Evolutionary conservation across 495 filamentous ascomycete species (phyloP), one percentile per base, ranked within the genome.

Genomic region (Pseudomonodictys pantanalensis): DNA sequence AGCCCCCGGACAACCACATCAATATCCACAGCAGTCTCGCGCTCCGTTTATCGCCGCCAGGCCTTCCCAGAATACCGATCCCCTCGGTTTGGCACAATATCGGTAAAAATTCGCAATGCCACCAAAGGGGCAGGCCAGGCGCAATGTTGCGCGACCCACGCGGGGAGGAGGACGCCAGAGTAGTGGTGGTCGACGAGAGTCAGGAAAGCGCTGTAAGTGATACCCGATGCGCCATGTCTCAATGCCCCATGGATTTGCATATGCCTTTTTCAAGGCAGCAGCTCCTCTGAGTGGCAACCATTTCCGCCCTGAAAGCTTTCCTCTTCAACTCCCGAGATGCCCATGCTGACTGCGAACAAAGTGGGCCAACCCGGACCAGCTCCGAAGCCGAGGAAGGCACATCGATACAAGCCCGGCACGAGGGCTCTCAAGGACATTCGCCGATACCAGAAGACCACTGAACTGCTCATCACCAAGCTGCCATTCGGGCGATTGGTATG

Each of bases 341-440:
- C n/a, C n/a, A 12, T 47, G 43, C 52, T 55, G 50, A 65, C 51
- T 2, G 25, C 12, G 18, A 52, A 64, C 29, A 48, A 64, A 91
- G 88, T 87, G 59, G 88, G 86, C 33, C 87, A 92, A 61, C 86
- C 86, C 32, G 76, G 86, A 47, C 89, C 87, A 8, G 72, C 75
- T 45, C 78, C 49, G 15, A 9, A 43, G 18, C 46, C n/a, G 23
- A 29, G 77, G 49, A 79, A 78, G 20, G 83, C 76, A 55, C 83
- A 79, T 56, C 83, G 92, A 64, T 96, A 92, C 72, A 86, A 79
- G 55, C 92, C 92, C 2, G 92, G 92, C 55, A 96, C 91, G 1
- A 71, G 87, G 17, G 92, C 92, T 1, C 76, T 97, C 15, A 83
- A 83, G 64, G 92, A 97, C 76, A 97, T 97, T 70, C 80, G 91